Evolutionary conservation across 2,329 filamentous ascomycete genomes (phyloP), one percentile per base, ranked within the genome.

Genomic region (Chlorencoelia australis): DNA sequence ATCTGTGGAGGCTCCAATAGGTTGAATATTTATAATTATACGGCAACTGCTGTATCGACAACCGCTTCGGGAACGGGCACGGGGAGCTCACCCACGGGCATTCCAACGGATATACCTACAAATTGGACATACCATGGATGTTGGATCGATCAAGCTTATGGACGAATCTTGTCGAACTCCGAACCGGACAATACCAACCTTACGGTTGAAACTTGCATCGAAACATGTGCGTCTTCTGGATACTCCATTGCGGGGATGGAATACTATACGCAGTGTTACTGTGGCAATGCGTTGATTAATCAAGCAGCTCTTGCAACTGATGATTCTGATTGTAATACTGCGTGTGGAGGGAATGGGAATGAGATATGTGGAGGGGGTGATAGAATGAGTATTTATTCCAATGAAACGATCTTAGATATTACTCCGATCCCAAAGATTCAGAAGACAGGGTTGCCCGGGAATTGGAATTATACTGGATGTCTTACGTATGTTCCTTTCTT

Each of bases 321-420:
- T 4, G 71, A 43, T 61, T 36, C 40, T 1, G 51, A 56, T 9
- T 61, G 59, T 34, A 53, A 46, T 30, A 48, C 41, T 13, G 30
- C 40, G 14, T 52, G 49, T 37, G 35, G 27, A 49, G 50, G 45
- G 11, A 52, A 59, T 35, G n/a, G 40, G 7, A 41, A 44, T 3
- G 47, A 60, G 41, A 48, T 47, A 25, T 60, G 58, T 42, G 57
- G 59, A 20, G 58, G 42, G 20, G 48, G 49, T 6, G 44, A 51
- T 26, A 28, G 51, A 7, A 39, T 57, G 40, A 49, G 40, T 18
- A 41, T 48, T 20, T 49, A 54, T 41, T 49, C 48, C 3, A 42
- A 33, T 17, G 37, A 43, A 19, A 42, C 32, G 7, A 42, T 36
- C 20, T 27, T 49, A 19, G 30, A 17, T 3, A 37, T 46, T 10